Evolutionary conservation across 169 alveolate species (phyloP).

Genomic region (Plasmodium yoelii): DNA sequence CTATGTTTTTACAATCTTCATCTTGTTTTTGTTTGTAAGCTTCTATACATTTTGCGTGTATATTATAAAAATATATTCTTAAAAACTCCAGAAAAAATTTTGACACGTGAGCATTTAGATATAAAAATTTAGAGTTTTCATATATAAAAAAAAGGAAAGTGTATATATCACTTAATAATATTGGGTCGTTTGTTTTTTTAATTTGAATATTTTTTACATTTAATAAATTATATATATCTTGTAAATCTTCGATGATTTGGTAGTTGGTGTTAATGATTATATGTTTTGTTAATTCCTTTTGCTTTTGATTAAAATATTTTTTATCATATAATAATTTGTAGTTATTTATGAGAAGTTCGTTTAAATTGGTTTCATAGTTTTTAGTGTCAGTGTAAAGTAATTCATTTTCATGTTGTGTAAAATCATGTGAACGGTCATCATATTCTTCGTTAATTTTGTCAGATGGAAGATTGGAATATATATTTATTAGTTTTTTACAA

Average conservation of each 20-base stretch:
- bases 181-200: constrained; percentile 20
- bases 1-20: background rate
- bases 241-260: constrained; percentile 11
- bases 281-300: background rate
- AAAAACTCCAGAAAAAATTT: constrained; percentile 44
- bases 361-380: constrained; percentile 42
- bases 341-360: constrained; percentile 14
- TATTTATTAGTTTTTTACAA: too few species aligned
- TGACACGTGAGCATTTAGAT: constrained; percentile 34
- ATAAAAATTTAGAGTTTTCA: constrained; percentile 47
- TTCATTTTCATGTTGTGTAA: background rate
- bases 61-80: constrained; percentile 51
- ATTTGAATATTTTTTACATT: constrained; percentile 33
- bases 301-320: background rate
- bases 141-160: constrained; percentile 59
- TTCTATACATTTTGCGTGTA: constrained; percentile 1
- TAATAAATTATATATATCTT: constrained; percentile 45
- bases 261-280: constrained; percentile 7
- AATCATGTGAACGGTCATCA: too few species aligned
- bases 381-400: background rate
- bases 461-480: too few species aligned
- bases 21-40: background rate
- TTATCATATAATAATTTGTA: constrained; percentile 19
- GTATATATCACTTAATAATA: constrained; percentile 42
- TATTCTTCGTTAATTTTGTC: background rate